Conservation (phyloP, 345 rosid genomes). For the Chamaenerion angustifolium region DNA sequence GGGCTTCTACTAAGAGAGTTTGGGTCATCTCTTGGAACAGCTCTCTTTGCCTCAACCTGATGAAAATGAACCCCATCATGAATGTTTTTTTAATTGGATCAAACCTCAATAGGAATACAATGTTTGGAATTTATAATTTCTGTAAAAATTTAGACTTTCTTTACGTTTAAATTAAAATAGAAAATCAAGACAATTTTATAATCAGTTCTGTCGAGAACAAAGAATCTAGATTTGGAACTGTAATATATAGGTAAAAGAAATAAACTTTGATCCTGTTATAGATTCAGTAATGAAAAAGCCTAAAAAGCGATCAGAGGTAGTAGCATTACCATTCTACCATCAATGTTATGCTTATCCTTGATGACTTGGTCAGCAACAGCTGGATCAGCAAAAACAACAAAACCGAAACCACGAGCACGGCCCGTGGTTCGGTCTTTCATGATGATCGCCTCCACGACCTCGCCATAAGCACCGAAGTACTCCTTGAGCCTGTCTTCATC, state of each 20-base stretch:
- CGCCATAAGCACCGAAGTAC: conserved; percentile 75
- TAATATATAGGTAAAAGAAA: too few relatives aligned
- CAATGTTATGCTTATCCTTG: conserved; percentile 74
- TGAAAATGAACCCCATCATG: not conserved
- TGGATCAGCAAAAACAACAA: conserved; percentile 84
- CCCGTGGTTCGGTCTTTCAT: conserved; percentile 98
- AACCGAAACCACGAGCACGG: conserved; percentile 98
- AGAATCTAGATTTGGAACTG: not conserved
- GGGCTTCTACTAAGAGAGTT: conserved; percentile 26
- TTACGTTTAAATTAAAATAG: not conserved
- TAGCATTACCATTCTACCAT: conserved; percentile 74
- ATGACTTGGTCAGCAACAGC: conserved; percentile 84
- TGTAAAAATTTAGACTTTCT: conserved; percentile 8
- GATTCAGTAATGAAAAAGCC: not conserved
- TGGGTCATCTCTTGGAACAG: conserved; percentile 76
- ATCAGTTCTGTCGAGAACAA: not conserved
- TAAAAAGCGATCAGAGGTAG: conserved; percentile 1
- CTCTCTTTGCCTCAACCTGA: conserved; percentile 67
- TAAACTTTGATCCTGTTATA: too few relatives aligned
- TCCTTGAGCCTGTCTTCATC: conserved; percentile 87
- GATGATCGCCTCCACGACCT: conserved; percentile 92
- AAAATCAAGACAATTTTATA: too few relatives aligned
- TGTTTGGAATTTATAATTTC: conserved; percentile 11
- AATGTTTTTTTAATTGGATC: conserved; percentile 1
- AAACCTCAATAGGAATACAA: conserved; percentile 20